A percentile compares a stretch with the other conserved stretches of the same genome.
Conservation (phyloP, 202 grass and related monocot species). For the Saccharum hybrid region DNA sequence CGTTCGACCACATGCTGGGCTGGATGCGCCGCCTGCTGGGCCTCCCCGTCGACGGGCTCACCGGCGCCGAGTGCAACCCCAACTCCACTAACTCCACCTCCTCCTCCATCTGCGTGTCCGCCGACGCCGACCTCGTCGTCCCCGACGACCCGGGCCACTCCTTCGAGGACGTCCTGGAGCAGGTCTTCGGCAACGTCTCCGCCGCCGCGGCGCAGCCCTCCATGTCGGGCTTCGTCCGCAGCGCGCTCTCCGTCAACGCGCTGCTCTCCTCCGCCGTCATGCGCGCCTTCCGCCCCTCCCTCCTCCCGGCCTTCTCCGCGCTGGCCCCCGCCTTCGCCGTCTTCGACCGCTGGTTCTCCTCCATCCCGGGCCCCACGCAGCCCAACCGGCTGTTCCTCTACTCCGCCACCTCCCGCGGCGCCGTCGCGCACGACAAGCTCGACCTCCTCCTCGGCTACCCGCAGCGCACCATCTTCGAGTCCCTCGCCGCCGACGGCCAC, state of each 20-base stretch:
- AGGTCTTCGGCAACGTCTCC: constrained; percentile 68
- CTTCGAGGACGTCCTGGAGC: constrained; percentile 91
- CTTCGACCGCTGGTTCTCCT: constrained; percentile 98
- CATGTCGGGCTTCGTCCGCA: constrained; percentile 91
- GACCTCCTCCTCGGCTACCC: constrained; percentile 82
- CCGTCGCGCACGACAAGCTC: constrained; percentile 75
- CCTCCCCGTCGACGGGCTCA: constrained; percentile 82
- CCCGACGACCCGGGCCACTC: constrained; percentile 82
- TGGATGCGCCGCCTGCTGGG: constrained; percentile 81
- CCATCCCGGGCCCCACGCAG: constrained; percentile 83
- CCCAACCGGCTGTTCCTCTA: constrained; percentile 95
- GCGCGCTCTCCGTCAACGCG: constrained; percentile 66
- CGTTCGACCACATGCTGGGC: constrained; percentile 96
- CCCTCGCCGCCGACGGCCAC: constrained; percentile 58
- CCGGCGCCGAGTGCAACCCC: constrained; percentile 81
- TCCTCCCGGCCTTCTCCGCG: constrained; percentile 68
- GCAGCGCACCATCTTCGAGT: constrained; percentile 94
- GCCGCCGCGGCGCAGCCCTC: constrained; percentile 15
- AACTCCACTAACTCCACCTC: constrained; percentile 17
- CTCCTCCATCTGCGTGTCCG: constrained; percentile 72
- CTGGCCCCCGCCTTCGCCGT: constrained; percentile 75
- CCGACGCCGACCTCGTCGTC: constrained; percentile 74
- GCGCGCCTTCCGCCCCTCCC: constrained; percentile 78
- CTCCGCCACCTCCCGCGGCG: constrained; percentile 91
- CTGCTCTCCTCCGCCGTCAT: constrained; percentile 67